Base-by-base conservation (phyloP, 495 filamentous ascomycete genomes). In the Penicillium riverlandense region DNA sequence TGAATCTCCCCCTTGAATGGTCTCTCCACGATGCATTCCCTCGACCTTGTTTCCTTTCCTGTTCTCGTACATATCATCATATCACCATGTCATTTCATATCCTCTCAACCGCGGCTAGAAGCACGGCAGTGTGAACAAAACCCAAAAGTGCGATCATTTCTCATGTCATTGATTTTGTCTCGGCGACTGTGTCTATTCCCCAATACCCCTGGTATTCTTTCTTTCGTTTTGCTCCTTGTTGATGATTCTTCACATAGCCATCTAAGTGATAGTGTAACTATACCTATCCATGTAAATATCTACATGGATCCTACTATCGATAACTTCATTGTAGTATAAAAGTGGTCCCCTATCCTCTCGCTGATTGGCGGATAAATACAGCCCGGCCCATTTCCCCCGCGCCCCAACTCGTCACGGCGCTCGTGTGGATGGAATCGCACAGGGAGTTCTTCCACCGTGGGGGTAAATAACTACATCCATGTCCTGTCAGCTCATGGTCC, bases 291-390 rank as follows among this genome's bases (percentile, higher is more conserved):
- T 3, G 22, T 22, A 22, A 22, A 4, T 22, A 22, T 4, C 22
- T 22, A 22, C 22, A 22, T 22, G 3, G 3, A 6, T 22, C 32
- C 6, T 7, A 12, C 32, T 12, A 0, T 34, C 6, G 2, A 34
- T 10, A 11, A 10, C n/a, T 12, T 34, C 32, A 12, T 7, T 12
- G 32, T 11, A 11, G 10, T 34, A 34, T 34, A 34, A 10, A 34
- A 34, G 10, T 28, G 13, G 22, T 22, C 22, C 22, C 22, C 22
- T 22, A 22, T 3, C 22, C 14, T 14, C 2, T 0, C 22, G 15
- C 12, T 64, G 50, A 69, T 69, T 69, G 66, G 66, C 60, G 66
- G 66, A 69, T 54, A 57, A 69, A 65, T 47, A 30, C 40, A 46
- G 43, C 43, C 39, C 57, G 54, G 57, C 51, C 34, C 45, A 38